A percentile compares a stretch with the other conserved stretches of the same genome.
Conservation (phyloP, 805 yeast species). For the Wickerhamiella brachini region DNA sequence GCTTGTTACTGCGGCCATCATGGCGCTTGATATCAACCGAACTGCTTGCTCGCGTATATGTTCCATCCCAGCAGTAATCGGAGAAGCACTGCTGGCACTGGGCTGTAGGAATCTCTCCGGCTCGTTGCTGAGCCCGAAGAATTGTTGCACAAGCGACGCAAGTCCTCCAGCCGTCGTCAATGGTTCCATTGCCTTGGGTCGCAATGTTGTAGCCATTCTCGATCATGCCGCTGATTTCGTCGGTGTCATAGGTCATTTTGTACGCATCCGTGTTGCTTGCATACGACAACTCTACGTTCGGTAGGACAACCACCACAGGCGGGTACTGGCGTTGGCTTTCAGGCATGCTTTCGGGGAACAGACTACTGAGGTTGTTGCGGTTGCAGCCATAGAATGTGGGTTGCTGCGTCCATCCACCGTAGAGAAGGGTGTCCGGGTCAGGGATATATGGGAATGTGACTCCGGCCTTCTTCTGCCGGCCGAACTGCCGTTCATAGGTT, state of each 20-base stretch:
- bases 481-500: constrained; percentile 47
- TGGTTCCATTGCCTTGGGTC: constrained; percentile 45
- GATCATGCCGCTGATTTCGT: constrained; percentile 43
- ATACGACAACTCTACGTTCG: constrained; percentile 49
- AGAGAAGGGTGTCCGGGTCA: constrained; percentile 38
- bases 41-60: not conserved
- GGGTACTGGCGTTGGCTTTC: constrained; percentile 25
- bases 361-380: constrained; percentile 34
- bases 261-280: constrained; percentile 53
- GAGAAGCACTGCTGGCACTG: constrained; percentile 58
- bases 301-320: constrained; percentile 55
- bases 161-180: constrained; percentile 46
- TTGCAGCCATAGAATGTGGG: constrained; percentile 24
- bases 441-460: constrained; percentile 65
- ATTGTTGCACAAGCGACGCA: constrained; percentile 70
- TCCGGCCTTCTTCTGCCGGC: constrained; percentile 33
- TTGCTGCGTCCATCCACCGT: constrained; percentile 38
- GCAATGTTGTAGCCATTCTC: constrained; percentile 57
- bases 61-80: constrained; percentile 58
- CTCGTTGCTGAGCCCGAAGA: constrained; percentile 58
- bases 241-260: constrained; percentile 42
- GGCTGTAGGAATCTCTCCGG: constrained; percentile 39
- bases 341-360: constrained; percentile 28
- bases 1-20: constrained; percentile 21
- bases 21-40: constrained; percentile 1